Evolutionary conservation across 257 asterid species (phyloP).

Genomic region (Paraleonurus japonicus): DNA sequence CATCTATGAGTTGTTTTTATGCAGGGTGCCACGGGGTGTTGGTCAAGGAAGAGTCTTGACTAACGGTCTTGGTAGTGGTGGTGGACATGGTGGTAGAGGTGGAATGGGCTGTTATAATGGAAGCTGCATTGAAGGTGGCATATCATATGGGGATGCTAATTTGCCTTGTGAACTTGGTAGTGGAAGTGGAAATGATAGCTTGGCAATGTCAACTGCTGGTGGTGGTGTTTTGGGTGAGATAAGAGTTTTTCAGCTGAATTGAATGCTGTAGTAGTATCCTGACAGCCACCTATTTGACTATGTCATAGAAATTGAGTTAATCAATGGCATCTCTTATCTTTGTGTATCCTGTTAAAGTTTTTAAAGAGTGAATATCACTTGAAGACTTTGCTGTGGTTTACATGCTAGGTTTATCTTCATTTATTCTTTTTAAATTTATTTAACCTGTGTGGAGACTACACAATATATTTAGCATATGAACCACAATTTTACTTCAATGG

Average conservation of each 20-base stretch:
- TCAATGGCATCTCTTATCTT: conserved; percentile 10
- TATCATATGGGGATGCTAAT: conserved; percentile 69
- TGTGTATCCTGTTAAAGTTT: conserved; percentile 1
- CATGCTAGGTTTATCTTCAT: neutral
- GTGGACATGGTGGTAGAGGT: conserved; percentile 98
- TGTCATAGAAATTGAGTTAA: conserved; percentile 3
- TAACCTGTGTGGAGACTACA: neutral
- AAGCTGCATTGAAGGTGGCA: conserved; percentile 80
- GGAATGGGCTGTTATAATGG: conserved; percentile 78
- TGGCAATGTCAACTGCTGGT: conserved; percentile 76
- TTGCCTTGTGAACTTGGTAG: conserved; percentile 98
- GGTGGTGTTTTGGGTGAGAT: conserved; percentile 90
- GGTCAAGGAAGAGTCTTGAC: conserved; percentile 69
- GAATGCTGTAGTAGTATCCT: neutral
- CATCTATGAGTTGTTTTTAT: conserved; percentile 22
- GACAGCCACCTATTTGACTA: conserved; percentile 1
- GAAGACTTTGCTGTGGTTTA: neutral
- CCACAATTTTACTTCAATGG: conserved; percentile 1
- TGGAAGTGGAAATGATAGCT: conserved; percentile 93
- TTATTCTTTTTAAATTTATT: neutral
- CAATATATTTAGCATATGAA: neutral
- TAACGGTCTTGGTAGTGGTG: conserved; percentile 88
- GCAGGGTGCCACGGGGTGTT: conserved; percentile 93
- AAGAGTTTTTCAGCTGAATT: conserved; percentile 22
- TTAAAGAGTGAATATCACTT: conserved; percentile 3